Base-by-base conservation (phyloP, 495 filamentous ascomycete genomes). In the Evansstolkia leycettana region DNA sequence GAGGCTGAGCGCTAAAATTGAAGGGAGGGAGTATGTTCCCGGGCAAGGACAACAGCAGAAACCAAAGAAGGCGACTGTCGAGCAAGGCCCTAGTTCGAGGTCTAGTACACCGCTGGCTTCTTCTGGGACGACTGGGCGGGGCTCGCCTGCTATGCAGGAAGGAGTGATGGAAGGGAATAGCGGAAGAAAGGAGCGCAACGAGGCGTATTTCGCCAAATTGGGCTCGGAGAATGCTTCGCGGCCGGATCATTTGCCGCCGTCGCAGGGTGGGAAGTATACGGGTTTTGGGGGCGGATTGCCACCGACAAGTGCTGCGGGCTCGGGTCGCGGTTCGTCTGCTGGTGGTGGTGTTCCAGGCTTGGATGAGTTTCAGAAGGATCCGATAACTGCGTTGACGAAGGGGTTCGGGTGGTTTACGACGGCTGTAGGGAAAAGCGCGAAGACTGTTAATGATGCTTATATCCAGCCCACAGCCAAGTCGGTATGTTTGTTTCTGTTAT, bases 321-420 rank as follows among this genome's bases (percentile, higher is more conserved):
- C 56, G 2, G 40, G 45, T 12, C 48, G 41, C 24, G 38, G 47
- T 11, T 54, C 50, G 9, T 54, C 52, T 2, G 45, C 53, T 9
- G 62, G 59, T n/a, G 58, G 46, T 5, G 54, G 38, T 0, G 46
- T 78, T 12, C 83, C 78, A 0, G 75, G 72, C 1, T 54, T 88
- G 15, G 80, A 92, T 36, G 87, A 94, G 24, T 75, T 95, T 44
- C 83, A 89, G 57, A 82, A 80, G 44, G 90, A 98, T 55, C 87
- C 92, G 2, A 69, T 96, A 38, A 87, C 74, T 0, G 84, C 88
- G 31, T 52, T 98, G 46, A 84, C 73, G 17, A 95, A 94, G 60
- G 82, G 90, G 5, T 88, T 95, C 46, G 88, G 92, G 1, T 95
- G 92, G 82, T 89, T 98, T 45, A 72, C 84, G 12, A 76, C 70